Evolutionary conservation across 169 alveolate genomes (phyloP).

Genomic region (Besnoitia besnoiti): DNA sequence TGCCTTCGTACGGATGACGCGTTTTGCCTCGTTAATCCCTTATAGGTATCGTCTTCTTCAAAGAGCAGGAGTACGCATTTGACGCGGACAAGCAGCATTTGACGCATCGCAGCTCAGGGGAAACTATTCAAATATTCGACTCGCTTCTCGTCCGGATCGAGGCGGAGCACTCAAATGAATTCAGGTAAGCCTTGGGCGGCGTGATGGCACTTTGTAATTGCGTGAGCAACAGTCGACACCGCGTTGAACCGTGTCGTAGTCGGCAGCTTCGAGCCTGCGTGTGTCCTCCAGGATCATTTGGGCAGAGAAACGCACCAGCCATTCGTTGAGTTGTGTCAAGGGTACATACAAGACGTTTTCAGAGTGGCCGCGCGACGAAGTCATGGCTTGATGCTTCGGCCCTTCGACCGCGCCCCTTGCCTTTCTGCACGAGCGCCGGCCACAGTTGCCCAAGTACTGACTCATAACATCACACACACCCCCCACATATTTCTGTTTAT

Average conservation of each 20-base stretch:
- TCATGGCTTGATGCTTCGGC: not conserved
- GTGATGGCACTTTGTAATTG: too few relatives aligned
- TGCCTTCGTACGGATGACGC: too few relatives aligned
- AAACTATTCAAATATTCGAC: not conserved
- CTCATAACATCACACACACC: not conserved
- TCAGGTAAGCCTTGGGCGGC: not conserved
- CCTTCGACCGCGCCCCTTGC: not conserved
- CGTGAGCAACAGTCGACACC: too few relatives aligned
- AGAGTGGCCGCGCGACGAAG: too few relatives aligned
- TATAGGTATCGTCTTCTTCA: constrained; percentile 7
- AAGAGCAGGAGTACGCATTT: not conserved
- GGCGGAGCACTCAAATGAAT: constrained; percentile 11
- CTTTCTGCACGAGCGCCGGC: not conserved
- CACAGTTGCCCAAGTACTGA: not conserved
- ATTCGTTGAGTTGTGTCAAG: too few relatives aligned
- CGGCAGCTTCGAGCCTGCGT: too few relatives aligned
- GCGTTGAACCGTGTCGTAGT: too few relatives aligned
- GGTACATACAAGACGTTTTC: too few relatives aligned
- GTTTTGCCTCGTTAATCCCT: too few relatives aligned
- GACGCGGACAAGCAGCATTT: constrained; percentile 13
- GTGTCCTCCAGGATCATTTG: too few relatives aligned
- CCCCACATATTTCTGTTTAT: not conserved
- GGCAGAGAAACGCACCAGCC: too few relatives aligned
- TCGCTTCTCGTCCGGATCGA: constrained; percentile 11
- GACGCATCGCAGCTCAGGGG: not conserved